These are phyloP conservation scores for Colletotrichum godetiae DNA, from an alignment of 2,329 filamentous ascomycete genomes.

Conservation along the genomic window DNA sequence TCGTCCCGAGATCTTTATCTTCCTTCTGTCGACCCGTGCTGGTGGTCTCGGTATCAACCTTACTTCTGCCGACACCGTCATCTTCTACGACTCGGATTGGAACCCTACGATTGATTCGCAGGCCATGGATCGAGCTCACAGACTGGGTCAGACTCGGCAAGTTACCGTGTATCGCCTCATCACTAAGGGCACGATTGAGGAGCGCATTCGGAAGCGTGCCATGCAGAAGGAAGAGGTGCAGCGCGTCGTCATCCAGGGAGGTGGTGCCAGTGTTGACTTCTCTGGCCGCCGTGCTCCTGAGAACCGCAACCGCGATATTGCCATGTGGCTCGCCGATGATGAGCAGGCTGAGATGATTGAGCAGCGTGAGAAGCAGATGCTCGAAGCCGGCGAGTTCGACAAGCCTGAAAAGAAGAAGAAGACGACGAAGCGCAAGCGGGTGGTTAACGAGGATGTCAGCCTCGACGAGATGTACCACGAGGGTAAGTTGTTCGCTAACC, in stretches of 20 bases:
- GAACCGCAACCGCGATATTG: slow-evolving; percentile 97
- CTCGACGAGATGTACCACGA: slow-evolving; percentile 99
- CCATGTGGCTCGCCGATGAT: slow-evolving; percentile 98
- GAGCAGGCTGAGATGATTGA: slow-evolving; percentile 96
- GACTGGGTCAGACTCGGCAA: slow-evolving; percentile 93
- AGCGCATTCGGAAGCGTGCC: slow-evolving; percentile 95
- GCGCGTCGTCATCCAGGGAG: slow-evolving; percentile 94
- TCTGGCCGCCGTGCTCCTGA: slow-evolving; percentile 88
- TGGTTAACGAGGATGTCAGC: slow-evolving; percentile 65
- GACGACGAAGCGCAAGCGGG: slow-evolving; percentile 66
- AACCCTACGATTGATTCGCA: slow-evolving; percentile 99
- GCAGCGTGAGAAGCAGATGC: slow-evolving; percentile 87
- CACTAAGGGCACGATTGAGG: slow-evolving; percentile 95
- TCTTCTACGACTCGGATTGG: slow-evolving; percentile 99
- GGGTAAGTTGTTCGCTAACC: slow-evolving; percentile 70
- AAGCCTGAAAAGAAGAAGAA: slow-evolving; percentile 66
- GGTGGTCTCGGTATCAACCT: slow-evolving; percentile 98
- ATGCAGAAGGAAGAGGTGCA: slow-evolving; percentile 99
- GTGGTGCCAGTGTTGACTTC: slow-evolving; percentile 93
- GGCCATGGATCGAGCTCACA: slow-evolving; percentile 98
- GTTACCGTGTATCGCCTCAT: slow-evolving; percentile 98
- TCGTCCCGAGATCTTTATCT: slow-evolving; percentile 94
- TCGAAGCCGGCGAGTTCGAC: slow-evolving; percentile 76
- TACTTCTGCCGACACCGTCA: slow-evolving; percentile 96
- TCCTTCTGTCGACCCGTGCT: slow-evolving; percentile 93